Base-by-base conservation (phyloP, 768 basidiomycete genomes). In the Udeniomyces megalosporus region DNA sequence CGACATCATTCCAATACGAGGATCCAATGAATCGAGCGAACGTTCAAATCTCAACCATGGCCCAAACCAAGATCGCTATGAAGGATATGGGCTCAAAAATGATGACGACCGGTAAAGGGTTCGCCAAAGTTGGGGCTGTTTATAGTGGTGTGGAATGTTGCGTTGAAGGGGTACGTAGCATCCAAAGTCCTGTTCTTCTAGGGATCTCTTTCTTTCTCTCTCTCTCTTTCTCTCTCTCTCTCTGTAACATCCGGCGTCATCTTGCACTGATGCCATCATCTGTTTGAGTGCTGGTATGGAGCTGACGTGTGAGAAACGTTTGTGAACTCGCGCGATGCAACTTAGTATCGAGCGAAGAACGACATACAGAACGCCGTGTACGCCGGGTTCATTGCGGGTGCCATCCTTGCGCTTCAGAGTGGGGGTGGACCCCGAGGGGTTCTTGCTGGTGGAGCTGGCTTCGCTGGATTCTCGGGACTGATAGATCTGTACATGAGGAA, bases 81-180 rank as follows among this genome's bases (percentile, higher is more conserved):
- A 87, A 82, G 71, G 92, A 96, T 64, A 96, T 95, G 88, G 92
- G 92, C 1, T 81, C 79, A 67, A 85, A 84, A 35, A 93, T 96
- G 89, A 89, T 82, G 82, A 77, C 79, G 31, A 86, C 79, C 53
- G 92, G 93, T 22, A 91, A 85, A 73, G 85, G 89, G 0, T 96
- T 96, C 70, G 91, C 83, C 0, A 92, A 90, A 76, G 88, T 97
- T 50, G 93, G 90, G 20, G 88, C 88, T 14, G 70, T 97, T 48
- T 97, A 88, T 72, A 85, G 90, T n/a, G 91, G 92, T 29, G 82
- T 88, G 8, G 93, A 97, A 75, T 97, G 93, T 69, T 84, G 89
- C 60, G 85, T 96, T 60, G 93, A 97, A 76, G 86, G 84, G 67
- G 92, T 87, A 74, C 71, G 90, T 82, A n/a, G n/a, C n/a, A n/a